A percentile compares a stretch with the other conserved stretches of the same genome.
phyloP scores from a whole-genome alignment of 768 basidiomycete genomes.

The Pleurotus salmoneostramineus region DNA sequence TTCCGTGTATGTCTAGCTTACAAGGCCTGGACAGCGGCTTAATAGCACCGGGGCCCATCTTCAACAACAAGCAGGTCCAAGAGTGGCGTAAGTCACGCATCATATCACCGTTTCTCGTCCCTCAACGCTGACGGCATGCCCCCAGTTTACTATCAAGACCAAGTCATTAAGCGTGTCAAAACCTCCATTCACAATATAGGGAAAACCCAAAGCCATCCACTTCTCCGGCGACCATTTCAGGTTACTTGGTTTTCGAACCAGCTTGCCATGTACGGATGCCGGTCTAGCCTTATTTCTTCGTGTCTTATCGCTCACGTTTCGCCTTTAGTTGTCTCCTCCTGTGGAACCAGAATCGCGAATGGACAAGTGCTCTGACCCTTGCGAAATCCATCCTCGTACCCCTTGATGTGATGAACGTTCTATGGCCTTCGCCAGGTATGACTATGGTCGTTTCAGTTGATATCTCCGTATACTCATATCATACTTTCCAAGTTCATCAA shows the following conservation, averaged over 20 bases:
- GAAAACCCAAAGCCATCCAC: slow-evolving; percentile 46
- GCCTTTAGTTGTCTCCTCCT: slow-evolving; percentile 53
- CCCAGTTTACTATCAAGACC: slow-evolving; percentile 65
- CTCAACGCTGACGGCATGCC: not conserved
- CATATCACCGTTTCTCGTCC: not conserved
- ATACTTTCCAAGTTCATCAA: slow-evolving; percentile 35
- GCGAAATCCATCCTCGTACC: slow-evolving; percentile 62
- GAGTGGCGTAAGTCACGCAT: slow-evolving; percentile 68
- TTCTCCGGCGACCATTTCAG: slow-evolving; percentile 68
- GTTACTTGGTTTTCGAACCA: slow-evolving; percentile 71
- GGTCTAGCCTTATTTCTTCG: not conserved
- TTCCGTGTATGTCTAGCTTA: slow-evolving; percentile 24
- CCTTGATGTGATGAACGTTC: slow-evolving; percentile 61
- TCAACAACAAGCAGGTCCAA: slow-evolving; percentile 68
- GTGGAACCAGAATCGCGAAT: slow-evolving; percentile 58
- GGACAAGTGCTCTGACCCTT: slow-evolving; percentile 58
- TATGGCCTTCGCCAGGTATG: slow-evolving; percentile 60
- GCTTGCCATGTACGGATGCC: slow-evolving; percentile 47
- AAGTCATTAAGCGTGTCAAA: slow-evolving; percentile 59
- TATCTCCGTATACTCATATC: not conserved
- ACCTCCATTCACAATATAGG: slow-evolving; percentile 47
- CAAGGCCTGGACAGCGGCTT: slow-evolving; percentile 45
- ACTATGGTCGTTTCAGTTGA: slow-evolving; percentile 11
- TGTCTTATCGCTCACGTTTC: not conserved
- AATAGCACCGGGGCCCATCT: slow-evolving; percentile 40